A percentile compares a stretch with the other conserved stretches of the same genome.
phyloP scores from a whole-genome alignment of 805 yeast genomes.

The Zygosaccharomyces bisporus region DNA sequence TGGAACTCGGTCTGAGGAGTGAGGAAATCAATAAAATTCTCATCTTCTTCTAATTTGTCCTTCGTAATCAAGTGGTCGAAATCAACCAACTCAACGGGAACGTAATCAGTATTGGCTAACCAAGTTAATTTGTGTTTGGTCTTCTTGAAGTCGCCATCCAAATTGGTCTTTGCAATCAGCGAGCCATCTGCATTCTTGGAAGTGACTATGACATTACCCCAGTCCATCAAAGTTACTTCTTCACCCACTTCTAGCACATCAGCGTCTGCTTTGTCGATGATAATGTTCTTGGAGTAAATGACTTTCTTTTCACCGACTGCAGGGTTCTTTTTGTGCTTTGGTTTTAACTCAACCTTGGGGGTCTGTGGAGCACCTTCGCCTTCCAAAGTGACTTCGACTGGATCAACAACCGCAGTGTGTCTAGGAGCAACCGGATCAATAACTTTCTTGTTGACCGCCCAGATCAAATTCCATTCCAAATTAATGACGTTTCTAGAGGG shows the following conservation, averaged over 20 bases:
- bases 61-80: constrained; percentile 93
- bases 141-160: constrained; percentile 96
- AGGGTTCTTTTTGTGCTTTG: constrained; percentile 93
- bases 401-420: constrained; percentile 77
- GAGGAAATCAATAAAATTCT: constrained; percentile 85
- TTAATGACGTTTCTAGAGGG: constrained; percentile 96
- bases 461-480: constrained; percentile 94
- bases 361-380: constrained; percentile 59
- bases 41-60: constrained; percentile 93
- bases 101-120: constrained; percentile 82
- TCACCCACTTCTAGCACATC: constrained; percentile 73
- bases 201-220: constrained; percentile 90
- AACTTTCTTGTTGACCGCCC: constrained; percentile 97
- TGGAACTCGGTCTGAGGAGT: constrained; percentile 86
- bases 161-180: constrained; percentile 73
- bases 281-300: constrained; percentile 55
- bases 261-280: constrained; percentile 86
- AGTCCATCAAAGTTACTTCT: constrained; percentile 97
- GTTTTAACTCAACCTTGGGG: constrained; percentile 65
- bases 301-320: constrained; percentile 84
- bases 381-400: constrained; percentile 63
- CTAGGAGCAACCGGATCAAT: constrained; percentile 98
- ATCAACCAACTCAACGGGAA: constrained; percentile 75
- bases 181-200: constrained; percentile 63
- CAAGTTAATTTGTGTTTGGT: constrained; percentile 93